Percentiles rank a stretch among this genome's conserved stretches.
Conservation (phyloP, 805 yeast genomes). For the Ogataea henricii region DNA sequence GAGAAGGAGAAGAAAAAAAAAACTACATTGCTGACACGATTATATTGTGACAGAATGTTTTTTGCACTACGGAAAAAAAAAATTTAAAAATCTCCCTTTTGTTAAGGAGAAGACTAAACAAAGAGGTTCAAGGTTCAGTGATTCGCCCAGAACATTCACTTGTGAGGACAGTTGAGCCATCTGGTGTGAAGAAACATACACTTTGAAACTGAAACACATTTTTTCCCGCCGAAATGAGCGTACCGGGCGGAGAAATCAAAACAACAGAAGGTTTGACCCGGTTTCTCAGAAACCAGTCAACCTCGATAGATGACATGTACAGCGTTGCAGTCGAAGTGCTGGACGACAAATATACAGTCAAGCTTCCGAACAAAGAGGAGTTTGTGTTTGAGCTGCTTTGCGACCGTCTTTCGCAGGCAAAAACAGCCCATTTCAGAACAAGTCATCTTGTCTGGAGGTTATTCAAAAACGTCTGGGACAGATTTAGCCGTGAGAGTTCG, state of each 20-base stretch:
- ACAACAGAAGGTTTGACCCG: slow-evolving; percentile 57
- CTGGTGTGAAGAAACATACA: background rate
- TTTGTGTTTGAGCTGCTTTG: slow-evolving; percentile 62
- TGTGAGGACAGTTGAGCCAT: background rate
- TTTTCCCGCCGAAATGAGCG: slow-evolving; percentile 1
- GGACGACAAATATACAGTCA: slow-evolving; percentile 35
- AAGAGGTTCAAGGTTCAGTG: background rate
- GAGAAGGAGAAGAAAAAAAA: background rate
- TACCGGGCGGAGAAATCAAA: background rate
- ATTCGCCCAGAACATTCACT: background rate
- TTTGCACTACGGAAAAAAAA: background rate
- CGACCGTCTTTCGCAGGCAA: slow-evolving; percentile 58
- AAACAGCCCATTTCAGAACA: slow-evolving; percentile 45
- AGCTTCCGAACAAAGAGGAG: slow-evolving; percentile 54
- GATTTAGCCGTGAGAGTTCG: slow-evolving; percentile 15
- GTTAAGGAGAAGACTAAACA: background rate
- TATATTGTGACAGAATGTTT: slow-evolving; percentile 8
- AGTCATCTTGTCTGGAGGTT: slow-evolving; percentile 51
- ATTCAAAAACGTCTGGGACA: slow-evolving; percentile 38
- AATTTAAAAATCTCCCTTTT: background rate
- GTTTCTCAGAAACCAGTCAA: slow-evolving; percentile 55
- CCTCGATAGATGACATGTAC: slow-evolving; percentile 44
- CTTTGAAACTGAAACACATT: too few species aligned
- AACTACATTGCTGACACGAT: slow-evolving; percentile 2
- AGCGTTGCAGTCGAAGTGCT: slow-evolving; percentile 37